Conservation (phyloP, 352 stramenopile species). For the Phytophthora palmivora region DNA sequence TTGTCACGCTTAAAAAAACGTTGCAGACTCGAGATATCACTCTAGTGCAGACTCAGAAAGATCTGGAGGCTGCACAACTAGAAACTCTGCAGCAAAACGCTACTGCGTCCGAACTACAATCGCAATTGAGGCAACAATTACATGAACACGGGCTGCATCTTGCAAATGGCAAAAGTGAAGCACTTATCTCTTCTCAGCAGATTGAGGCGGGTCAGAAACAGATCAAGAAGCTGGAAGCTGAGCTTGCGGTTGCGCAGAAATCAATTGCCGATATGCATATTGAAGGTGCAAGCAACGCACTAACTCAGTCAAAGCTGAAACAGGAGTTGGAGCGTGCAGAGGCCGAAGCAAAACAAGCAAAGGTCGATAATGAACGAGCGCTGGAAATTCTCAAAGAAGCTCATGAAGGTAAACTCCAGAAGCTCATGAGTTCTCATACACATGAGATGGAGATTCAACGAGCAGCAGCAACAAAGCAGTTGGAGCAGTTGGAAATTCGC, state of each 20-base stretch:
- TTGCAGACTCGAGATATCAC: constrained; percentile 48
- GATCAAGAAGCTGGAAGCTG: constrained; percentile 41
- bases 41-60: constrained; percentile 49
- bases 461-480: constrained; percentile 7
- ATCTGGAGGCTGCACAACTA: constrained; percentile 48
- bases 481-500: constrained; percentile 27
- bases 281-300: constrained; percentile 17
- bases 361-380: constrained; percentile 22
- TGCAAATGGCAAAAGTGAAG: constrained; percentile 42
- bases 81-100: constrained; percentile 53
- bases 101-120: constrained; percentile 44
- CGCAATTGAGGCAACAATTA: constrained; percentile 46
- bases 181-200: constrained; percentile 34
- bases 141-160: constrained; percentile 47
- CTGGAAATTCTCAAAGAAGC: constrained; percentile 21
- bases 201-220: constrained; percentile 35
- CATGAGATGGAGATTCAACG: constrained; percentile 29
- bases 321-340: constrained; percentile 36
- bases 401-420: constrained; percentile 28
- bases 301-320: constrained; percentile 26
- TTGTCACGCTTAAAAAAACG: constrained; percentile 45
- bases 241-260: constrained; percentile 41
- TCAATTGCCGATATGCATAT: constrained; percentile 20
- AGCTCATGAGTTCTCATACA: constrained; percentile 31
- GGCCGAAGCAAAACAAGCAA: constrained; percentile 26